Conservation (phyloP, 148 eudicot genomes). For the Pharnaceum exiguum region DNA sequence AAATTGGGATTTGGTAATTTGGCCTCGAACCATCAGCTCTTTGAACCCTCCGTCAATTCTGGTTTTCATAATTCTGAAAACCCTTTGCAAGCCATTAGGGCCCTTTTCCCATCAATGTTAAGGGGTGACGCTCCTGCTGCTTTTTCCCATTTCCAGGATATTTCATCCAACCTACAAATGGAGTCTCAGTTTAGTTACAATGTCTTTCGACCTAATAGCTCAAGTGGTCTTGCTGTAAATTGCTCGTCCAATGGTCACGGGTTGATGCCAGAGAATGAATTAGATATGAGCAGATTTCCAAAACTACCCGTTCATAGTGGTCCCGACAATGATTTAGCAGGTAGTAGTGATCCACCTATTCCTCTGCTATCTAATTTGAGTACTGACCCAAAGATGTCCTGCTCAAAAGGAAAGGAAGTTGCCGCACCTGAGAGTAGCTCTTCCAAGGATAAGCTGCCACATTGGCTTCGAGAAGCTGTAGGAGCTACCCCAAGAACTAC, state of each 20-base stretch:
- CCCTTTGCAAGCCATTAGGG: slow-evolving; percentile 36
- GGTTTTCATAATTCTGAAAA: slow-evolving; percentile 33
- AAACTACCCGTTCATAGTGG: slow-evolving; percentile 33
- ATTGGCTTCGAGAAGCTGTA: slow-evolving; percentile 97
- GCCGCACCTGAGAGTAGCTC: slow-evolving; percentile 39
- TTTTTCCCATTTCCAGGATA: slow-evolving; percentile 39
- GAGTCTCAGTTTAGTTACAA: slow-evolving; percentile 44
- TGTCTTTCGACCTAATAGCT: slow-evolving; percentile 36
- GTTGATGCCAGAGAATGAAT: slow-evolving; percentile 29
- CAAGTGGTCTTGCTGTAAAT: slow-evolving; percentile 29
- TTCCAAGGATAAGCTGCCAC: slow-evolving; percentile 64
- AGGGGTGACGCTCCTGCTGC: slow-evolving; percentile 38
- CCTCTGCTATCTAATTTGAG: slow-evolving; percentile 28
- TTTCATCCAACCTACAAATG: slow-evolving; percentile 32
- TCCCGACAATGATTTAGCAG: slow-evolving; percentile 20
- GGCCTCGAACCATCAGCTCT: slow-evolving; percentile 29
- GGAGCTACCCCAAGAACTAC: slow-evolving; percentile 38
- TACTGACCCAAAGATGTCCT: slow-evolving; percentile 14
- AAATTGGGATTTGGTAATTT: slow-evolving; percentile 70
- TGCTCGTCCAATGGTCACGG: slow-evolving; percentile 29
- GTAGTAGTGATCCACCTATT: slow-evolving; percentile 24
- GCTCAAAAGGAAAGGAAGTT: slow-evolving; percentile 48
- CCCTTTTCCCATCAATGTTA: slow-evolving; percentile 32
- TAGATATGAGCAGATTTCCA: slow-evolving; percentile 19
- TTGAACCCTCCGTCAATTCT: slow-evolving; percentile 34